Conservation (phyloP, 345 rosid genomes). For the Sonneratia alba region DNA sequence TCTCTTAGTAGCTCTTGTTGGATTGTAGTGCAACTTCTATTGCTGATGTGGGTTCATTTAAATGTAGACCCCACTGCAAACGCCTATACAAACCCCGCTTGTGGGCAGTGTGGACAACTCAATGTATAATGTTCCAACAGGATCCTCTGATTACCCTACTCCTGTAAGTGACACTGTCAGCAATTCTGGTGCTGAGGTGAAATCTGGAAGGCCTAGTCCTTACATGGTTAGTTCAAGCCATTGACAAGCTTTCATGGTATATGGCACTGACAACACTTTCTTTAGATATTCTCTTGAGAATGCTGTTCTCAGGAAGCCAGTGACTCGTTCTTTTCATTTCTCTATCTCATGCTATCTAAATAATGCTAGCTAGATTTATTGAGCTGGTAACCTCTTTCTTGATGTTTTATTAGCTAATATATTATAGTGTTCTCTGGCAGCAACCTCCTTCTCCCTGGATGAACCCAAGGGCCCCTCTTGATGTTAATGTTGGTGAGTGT, state of each 20-base stretch:
- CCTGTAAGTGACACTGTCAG: slow-evolving; percentile 28
- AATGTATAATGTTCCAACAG: slow-evolving; percentile 84
- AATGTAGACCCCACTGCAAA: slow-evolving; percentile 79
- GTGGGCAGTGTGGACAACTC: slow-evolving; percentile 65
- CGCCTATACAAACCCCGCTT: slow-evolving; percentile 73
- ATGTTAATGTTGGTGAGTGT: slow-evolving; percentile 94
- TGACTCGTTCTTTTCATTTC: too few relatives aligned
- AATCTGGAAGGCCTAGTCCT: slow-evolving; percentile 72
- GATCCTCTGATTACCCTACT: slow-evolving; percentile 76
- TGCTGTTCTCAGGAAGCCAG: neutral
- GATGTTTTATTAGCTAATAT: neutral
- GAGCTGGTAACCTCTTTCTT: neutral
- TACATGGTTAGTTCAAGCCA: slow-evolving; percentile 47
- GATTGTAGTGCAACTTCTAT: slow-evolving; percentile 3
- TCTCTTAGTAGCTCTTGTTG: neutral
- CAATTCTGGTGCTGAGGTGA: slow-evolving; percentile 51
- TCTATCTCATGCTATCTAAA: too few relatives aligned
- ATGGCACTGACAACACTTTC: neutral
- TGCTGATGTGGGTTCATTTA: slow-evolving; percentile 10
- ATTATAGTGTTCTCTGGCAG: slow-evolving; percentile 25
- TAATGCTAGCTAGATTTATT: too few relatives aligned
- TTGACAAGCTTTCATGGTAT: neutral
- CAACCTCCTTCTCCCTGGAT: slow-evolving; percentile 90
- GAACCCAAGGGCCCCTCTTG: slow-evolving; percentile 62
- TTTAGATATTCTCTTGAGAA: too few relatives aligned